A percentile compares a stretch with the other conserved stretches of the same genome.
Conservation (phyloP, 306 rosid genomes). For the Malus sieversii region DNA sequence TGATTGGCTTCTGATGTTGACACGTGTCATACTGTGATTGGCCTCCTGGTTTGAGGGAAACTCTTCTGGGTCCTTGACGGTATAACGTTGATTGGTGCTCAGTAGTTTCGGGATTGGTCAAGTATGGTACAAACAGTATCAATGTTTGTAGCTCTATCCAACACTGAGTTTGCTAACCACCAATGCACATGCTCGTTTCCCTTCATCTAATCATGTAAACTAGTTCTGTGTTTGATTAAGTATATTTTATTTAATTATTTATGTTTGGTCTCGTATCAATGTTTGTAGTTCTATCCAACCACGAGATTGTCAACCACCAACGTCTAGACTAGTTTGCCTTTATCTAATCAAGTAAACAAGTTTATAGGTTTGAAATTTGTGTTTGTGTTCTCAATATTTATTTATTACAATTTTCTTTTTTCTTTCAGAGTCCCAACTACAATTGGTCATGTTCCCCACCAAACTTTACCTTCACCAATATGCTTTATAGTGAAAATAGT, state of each 20-base stretch:
- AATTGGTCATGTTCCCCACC: background rate
- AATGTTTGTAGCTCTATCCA: no score
- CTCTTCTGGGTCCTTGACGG: no score
- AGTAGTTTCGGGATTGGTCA: no score
- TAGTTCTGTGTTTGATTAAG: background rate
- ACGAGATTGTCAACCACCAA: no score
- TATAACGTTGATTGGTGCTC: no score
- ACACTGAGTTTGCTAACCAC: background rate
- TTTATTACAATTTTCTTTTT: background rate
- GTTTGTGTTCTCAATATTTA: background rate
- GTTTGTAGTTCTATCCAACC: background rate
- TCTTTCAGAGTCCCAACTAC: background rate
- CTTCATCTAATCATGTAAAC: background rate
- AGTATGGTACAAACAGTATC: no score
- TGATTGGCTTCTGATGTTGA: no score
- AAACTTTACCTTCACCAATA: background rate
- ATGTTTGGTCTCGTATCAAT: background rate
- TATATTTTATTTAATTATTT: background rate
- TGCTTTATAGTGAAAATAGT: background rate
- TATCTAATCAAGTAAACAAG: background rate
- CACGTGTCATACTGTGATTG: no score
- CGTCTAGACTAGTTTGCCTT: no score
- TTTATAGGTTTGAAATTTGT: background rate
- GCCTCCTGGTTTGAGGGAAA: no score
- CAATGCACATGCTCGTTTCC: background rate